These are phyloP conservation scores for Colletotrichum siamense DNA, from an alignment of 2,329 filamentous ascomycete species.

Conservation along the genomic window DNA sequence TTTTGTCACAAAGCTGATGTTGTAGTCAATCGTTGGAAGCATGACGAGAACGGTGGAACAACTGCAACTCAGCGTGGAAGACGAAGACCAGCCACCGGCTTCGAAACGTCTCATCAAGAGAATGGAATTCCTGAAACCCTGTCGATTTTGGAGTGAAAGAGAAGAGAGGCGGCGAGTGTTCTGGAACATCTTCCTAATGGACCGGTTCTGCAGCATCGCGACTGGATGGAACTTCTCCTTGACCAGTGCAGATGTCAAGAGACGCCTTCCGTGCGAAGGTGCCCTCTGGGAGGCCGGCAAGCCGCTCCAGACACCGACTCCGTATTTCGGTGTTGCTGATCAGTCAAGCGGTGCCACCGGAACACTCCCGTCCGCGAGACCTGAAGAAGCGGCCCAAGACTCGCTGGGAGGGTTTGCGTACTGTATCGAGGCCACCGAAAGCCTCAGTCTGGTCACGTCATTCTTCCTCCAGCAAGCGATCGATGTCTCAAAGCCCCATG, in stretches of 20 bases:
- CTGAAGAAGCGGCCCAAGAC: slow-evolving; percentile 28
- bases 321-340: slow-evolving; percentile 45
- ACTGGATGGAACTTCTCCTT: slow-evolving; percentile 44
- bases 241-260: slow-evolving; percentile 39
- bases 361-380: slow-evolving; percentile 23
- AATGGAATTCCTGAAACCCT: slow-evolving; percentile 37
- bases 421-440: slow-evolving; percentile 50
- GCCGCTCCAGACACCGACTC: slow-evolving; percentile 38
- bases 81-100: slow-evolving; percentile 29
- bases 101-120: slow-evolving; percentile 37
- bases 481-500: slow-evolving; percentile 37
- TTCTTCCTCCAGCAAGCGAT: slow-evolving; percentile 48
- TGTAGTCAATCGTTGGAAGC: slow-evolving; percentile 39
- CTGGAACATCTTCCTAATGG: slow-evolving; percentile 45
- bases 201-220: slow-evolving; percentile 44
- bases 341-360: slow-evolving; percentile 25
- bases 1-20: background rate
- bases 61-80: slow-evolving; percentile 39
- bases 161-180: slow-evolving; percentile 46
- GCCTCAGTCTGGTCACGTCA: slow-evolving; percentile 43
- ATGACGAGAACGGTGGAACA: slow-evolving; percentile 45
- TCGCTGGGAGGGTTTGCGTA: slow-evolving; percentile 47
- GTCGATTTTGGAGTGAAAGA: slow-evolving; percentile 37
- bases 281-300: slow-evolving; percentile 41
- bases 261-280: slow-evolving; percentile 44